Evolutionary conservation across 2,329 filamentous ascomycete species (phyloP), one percentile per base, ranked within the genome.

Genomic region (Aspergillus texensis): DNA sequence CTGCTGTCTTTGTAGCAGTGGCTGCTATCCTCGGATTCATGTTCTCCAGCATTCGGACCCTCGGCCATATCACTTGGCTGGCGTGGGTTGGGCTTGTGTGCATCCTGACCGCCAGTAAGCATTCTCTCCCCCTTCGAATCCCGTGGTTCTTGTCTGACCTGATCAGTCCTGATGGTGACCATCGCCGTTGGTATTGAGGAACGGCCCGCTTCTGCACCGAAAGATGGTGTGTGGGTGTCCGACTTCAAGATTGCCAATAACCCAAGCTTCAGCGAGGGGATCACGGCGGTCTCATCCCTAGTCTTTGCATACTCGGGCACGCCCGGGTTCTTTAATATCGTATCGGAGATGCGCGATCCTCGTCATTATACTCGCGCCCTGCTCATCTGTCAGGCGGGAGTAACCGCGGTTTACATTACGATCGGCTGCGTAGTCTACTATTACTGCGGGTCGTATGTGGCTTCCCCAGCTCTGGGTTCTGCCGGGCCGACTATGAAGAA

Each of bases 401-500:
- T 81, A 14, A 73, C 71, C 3, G 65, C 71, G 3, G 58, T 75
- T 3, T 80, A 81, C 39, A 67, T 76, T n/a, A 65, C 72, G 4
- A 74, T 80, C 46, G 75, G 75, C 10, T 67, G 72, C 2, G 76
- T 83, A 1, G 76, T 84, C 0, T 84, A 83, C 68, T 78, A 77
- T 64, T 83, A 73, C 65, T 82, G 79, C 63, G 82, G 82, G 0
- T 79, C 78, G 0, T 81, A 77, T 57, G 79, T 84, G 4, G 77
- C 81, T 0, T 83, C 81, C 0, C 82, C 82, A 0, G 81, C 81
- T 1, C 75, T 84, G 6, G 82, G 81, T 2, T 82, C 80, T 34
- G 82, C 81, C 1, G 82, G 82, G 0, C 9, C 39, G 0, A 54
- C 67, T 0, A 72, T 82, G 57, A 83, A 83, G 74, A 83, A 79